Base-by-base conservation (phyloP, 2,329 filamentous ascomycete species). In the Penicillium sumatraense region DNA sequence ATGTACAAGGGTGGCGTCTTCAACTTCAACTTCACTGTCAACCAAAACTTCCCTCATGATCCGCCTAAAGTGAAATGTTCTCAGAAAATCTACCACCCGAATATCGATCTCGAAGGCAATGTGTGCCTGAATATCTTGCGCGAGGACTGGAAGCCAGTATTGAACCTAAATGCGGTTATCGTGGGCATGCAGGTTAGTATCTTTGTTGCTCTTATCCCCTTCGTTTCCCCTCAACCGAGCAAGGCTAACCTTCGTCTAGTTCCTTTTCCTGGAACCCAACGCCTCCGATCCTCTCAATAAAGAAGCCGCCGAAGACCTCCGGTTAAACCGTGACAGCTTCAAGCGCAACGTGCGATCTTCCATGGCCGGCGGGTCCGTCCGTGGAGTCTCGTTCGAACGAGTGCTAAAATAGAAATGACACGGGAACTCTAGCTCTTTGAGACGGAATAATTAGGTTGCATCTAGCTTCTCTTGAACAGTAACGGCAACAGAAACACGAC, bases 21-120 rank as follows among this genome's bases (percentile, higher is more conserved):
- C 78, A 86, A 87, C 57, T 99, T 99, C 76, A 89, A 85, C 62
- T 98, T 99, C 77, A 85, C 86, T 60, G 96, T 99, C 79, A 92
- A 91, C 76, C 90, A 93, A 72, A 95, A 90, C 79, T 99, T 96
- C 78, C 95, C 95, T 0, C 95, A 98, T 78, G 93, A 98, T 74
- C 93, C 95, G 60, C 95, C 95, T 18, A 98, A 98, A 78, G 95
- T 99, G 66, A 95, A 90, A 71, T 98, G 95, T 79, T 89, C 88
- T 65, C 91, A 99, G 78, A 98, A 96, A 82, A 98, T 99, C 68
- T 99, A 99, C 79, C 95, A 99, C 74, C 95, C 95, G 5, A 99
- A 99, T 76, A 99, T 99, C 72, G 95, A 99, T 71, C 83, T 96
- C 36, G 91, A 98, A 73, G 95, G 95, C 66, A 99, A 99, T 72